These are phyloP conservation scores for Lepidium didymum DNA, from an alignment of 345 rosid genomes.

Conservation along the genomic window DNA sequence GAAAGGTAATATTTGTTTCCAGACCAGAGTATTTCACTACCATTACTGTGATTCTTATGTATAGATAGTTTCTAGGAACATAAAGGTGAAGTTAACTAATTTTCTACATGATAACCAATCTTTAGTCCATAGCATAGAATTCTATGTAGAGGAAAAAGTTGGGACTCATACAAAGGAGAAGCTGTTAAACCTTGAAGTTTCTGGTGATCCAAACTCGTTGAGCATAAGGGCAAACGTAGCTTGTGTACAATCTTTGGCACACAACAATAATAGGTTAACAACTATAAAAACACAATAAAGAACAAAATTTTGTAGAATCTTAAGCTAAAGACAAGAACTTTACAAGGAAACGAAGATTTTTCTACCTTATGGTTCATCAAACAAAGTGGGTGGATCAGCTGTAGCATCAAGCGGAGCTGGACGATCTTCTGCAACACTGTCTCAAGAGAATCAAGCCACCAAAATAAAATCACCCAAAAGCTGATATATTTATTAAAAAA, in stretches of 20 bases:
- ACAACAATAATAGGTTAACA: neutral
- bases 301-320: neutral
- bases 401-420: constrained; percentile 47
- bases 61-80: neutral
- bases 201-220: constrained; percentile 97
- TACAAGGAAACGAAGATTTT: neutral
- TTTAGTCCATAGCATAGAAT: neutral
- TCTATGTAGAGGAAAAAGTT: neutral
- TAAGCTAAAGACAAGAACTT: neutral
- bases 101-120: neutral
- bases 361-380: constrained; percentile 64
- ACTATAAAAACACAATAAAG: neutral
- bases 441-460: neutral
- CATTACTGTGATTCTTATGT: neutral
- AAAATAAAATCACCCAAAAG: neutral
- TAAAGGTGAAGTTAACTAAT: neutral
- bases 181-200: constrained; percentile 54
- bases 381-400: constrained; percentile 58
- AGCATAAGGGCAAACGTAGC: constrained; percentile 62
- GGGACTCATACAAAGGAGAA: neutral
- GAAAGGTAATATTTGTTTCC: neutral
- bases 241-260: constrained; percentile 52
- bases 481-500: too few species aligned
- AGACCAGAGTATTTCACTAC: neutral
- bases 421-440: constrained; percentile 34